Conservation (phyloP, 1,284 basidiomycete species). For the Volvariella volvacea region DNA sequence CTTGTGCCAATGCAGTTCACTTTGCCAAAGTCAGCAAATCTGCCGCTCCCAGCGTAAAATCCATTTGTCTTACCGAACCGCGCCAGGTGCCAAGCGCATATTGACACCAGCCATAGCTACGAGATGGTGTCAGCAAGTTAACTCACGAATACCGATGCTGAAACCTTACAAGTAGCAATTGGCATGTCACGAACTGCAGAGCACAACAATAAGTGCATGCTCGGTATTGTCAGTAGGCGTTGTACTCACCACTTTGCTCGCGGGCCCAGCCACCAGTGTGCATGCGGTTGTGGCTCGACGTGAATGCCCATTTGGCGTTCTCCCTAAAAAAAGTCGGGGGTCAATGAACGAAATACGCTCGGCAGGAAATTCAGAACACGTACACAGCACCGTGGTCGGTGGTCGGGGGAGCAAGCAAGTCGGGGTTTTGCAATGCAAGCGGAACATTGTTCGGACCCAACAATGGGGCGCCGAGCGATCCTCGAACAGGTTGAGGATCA, state of each 20-base stretch:
- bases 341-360: slow-evolving; percentile 4
- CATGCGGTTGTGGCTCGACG: slow-evolving; percentile 61
- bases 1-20: slow-evolving; percentile 73
- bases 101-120: slow-evolving; percentile 60
- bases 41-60: neutral
- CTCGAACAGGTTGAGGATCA: slow-evolving; percentile 26
- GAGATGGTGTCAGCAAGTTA: slow-evolving; percentile 3
- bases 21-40: too few relatives aligned
- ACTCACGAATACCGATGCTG: neutral
- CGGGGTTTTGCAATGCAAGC: slow-evolving; percentile 52
- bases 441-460: slow-evolving; percentile 50
- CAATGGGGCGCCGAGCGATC: slow-evolving; percentile 41
- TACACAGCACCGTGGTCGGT: slow-evolving; percentile 63
- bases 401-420: slow-evolving; percentile 56
- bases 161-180: slow-evolving; percentile 42
- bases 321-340: slow-evolving; percentile 21
- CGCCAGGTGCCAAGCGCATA: slow-evolving; percentile 62
- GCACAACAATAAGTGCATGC: neutral
- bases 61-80: slow-evolving; percentile 56
- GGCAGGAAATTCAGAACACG: slow-evolving; percentile 20
- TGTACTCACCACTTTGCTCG: slow-evolving; percentile 49
- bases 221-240: neutral
- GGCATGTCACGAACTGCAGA: slow-evolving; percentile 49
- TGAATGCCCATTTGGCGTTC: slow-evolving; percentile 70
- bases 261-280: slow-evolving; percentile 71